phyloP scores from a whole-genome alignment of 1,139 yeast genomes.

The Suhomyces terraborum region DNA sequence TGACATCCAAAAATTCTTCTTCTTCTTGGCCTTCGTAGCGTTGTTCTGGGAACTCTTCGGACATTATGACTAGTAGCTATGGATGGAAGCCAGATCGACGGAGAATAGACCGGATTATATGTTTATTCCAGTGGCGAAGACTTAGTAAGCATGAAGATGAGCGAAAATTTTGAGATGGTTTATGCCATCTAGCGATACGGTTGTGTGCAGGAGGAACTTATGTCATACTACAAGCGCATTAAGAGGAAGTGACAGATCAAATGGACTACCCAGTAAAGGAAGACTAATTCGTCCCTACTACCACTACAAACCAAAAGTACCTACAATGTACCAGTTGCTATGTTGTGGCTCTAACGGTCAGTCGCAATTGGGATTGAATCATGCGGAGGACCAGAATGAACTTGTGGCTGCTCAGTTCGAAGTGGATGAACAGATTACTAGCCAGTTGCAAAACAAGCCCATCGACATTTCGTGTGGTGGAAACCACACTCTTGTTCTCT shows the following conservation, averaged over 20 bases:
- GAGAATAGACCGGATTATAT: not conserved
- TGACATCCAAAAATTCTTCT: slow-evolving; percentile 55
- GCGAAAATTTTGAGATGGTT: slow-evolving; percentile 12
- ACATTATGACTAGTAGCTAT: slow-evolving; percentile 5
- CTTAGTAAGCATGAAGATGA: slow-evolving; percentile 13
- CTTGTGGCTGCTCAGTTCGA: slow-evolving; percentile 31
- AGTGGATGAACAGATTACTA: slow-evolving; percentile 15
- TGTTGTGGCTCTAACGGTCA: slow-evolving; percentile 86
- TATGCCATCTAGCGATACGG: not conserved
- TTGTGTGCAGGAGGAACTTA: slow-evolving; percentile 12
- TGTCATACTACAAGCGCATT: not conserved
- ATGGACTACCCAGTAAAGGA: too few relatives aligned
- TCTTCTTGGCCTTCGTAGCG: slow-evolving; percentile 31
- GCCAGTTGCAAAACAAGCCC: slow-evolving; percentile 24
- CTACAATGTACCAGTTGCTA: slow-evolving; percentile 31
- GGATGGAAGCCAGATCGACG: not conserved
- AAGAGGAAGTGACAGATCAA: too few relatives aligned
- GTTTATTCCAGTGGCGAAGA: slow-evolving; percentile 6
- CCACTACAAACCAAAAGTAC: not conserved
- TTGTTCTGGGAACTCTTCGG: slow-evolving; percentile 13
- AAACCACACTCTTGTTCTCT: slow-evolving; percentile 72
- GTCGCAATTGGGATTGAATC: slow-evolving; percentile 70
- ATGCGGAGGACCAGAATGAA: slow-evolving; percentile 51
- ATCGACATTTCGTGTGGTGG: slow-evolving; percentile 72
- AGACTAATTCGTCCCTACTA: too few relatives aligned